Percentiles rank a stretch among this genome's conserved stretches.
phyloP scores from a whole-genome alignment of 129 eudicot genomes.

The Scalesia atractyloides region DNA sequence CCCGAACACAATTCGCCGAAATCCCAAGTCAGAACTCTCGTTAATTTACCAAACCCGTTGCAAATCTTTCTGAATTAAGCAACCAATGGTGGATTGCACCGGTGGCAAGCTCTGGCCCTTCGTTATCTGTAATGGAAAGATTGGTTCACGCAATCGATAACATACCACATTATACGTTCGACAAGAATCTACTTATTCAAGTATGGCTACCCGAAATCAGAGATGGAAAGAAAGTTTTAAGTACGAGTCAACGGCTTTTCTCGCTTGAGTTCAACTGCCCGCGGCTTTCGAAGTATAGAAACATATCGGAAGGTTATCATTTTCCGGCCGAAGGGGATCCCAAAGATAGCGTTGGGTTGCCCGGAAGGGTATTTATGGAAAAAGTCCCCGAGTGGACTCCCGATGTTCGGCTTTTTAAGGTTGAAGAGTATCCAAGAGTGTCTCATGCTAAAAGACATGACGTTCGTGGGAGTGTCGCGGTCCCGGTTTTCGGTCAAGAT shows the following conservation, averaged over 20 bases:
- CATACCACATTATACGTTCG: conserved; percentile 51
- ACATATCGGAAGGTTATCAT: conserved; percentile 57
- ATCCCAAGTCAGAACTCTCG: conserved; percentile 35
- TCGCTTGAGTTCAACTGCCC: conserved; percentile 65
- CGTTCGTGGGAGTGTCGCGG: conserved; percentile 91
- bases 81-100: conserved; percentile 80
- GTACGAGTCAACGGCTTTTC: conserved; percentile 72
- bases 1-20: conserved; percentile 43
- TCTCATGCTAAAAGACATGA: conserved; percentile 65
- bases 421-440: conserved; percentile 85
- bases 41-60: conserved; percentile 45
- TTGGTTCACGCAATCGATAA: conserved; percentile 55
- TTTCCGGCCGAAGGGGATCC: conserved; percentile 57
- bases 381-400: conserved; percentile 97
- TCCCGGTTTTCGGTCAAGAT: conserved; percentile 82
- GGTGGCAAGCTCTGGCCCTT: conserved; percentile 35
- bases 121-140: conserved; percentile 70
- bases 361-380: conserved; percentile 76
- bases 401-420: conserved; percentile 72
- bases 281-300: conserved; percentile 65
- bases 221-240: conserved; percentile 52
- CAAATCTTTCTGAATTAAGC: conserved; percentile 44
- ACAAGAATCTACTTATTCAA: conserved; percentile 65
- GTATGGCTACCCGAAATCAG: conserved; percentile 79
- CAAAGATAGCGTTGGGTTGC: conserved; percentile 62